Conservation (phyloP, 2,329 filamentous ascomycete genomes). For the Fusarium sp. region DNA sequence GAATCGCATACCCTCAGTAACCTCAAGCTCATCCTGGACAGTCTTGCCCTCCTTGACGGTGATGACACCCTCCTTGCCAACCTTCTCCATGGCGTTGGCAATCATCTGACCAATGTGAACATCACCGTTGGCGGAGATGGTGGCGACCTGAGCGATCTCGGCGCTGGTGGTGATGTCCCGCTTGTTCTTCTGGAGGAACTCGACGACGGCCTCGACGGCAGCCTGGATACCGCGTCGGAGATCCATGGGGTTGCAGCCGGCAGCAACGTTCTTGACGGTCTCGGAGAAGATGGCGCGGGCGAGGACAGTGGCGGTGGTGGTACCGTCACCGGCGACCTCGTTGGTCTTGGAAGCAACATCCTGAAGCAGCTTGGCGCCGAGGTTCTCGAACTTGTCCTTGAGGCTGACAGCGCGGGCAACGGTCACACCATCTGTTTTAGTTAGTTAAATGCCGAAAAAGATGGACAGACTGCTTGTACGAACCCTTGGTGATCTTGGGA, state of each 20-base stretch:
- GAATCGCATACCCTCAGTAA: constrained; percentile 99
- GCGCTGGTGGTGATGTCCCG: constrained; percentile 96
- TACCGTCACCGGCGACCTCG: constrained; percentile 98
- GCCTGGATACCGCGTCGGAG: constrained; percentile 96
- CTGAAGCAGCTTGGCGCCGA: constrained; percentile 93
- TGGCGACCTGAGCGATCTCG: constrained; percentile 97
- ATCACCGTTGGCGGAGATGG: constrained; percentile 97
- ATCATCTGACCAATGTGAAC: constrained; percentile 94
- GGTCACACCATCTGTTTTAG: constrained; percentile 76
- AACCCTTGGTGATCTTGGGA: constrained; percentile 99
- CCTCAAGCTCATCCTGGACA: constrained; percentile 94
- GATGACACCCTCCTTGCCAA: constrained; percentile 99
- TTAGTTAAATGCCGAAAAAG: constrained; percentile 24
- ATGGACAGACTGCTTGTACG: constrained; percentile 37
- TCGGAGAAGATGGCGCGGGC: constrained; percentile 99
- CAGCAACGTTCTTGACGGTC: constrained; percentile 99
- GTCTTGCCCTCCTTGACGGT: constrained; percentile 99
- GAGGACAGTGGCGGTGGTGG: constrained; percentile 96
- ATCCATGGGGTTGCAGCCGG: constrained; percentile 99
- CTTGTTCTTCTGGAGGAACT: constrained; percentile 95
- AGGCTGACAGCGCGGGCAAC: constrained; percentile 89
- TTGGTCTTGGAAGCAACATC: constrained; percentile 99
- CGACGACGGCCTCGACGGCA: constrained; percentile 91
- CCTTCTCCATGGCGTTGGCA: constrained; percentile 99
- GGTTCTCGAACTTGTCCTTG: constrained; percentile 99